Evolutionary conservation across 1,284 basidiomycete genomes (phyloP).

Genomic region (Phaffia rhodozyma): DNA sequence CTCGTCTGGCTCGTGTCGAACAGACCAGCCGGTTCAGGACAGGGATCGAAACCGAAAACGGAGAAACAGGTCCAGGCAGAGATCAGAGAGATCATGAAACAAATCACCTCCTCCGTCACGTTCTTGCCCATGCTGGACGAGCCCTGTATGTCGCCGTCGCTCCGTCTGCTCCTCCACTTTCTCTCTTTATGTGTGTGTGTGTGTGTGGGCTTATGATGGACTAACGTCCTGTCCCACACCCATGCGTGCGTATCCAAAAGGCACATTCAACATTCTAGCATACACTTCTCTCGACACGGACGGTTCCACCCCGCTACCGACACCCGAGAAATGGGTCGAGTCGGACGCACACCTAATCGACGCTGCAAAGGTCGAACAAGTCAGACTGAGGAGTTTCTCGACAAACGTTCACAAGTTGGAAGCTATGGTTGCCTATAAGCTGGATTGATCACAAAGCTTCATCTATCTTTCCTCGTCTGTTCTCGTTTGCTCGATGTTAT

Average conservation of each 20-base stretch:
- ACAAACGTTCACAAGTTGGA: constrained; percentile 84
- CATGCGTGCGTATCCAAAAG: constrained; percentile 25
- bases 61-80: constrained; percentile 93
- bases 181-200: not conserved
- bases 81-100: constrained; percentile 95
- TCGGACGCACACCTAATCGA: constrained; percentile 91
- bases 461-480: too few species aligned
- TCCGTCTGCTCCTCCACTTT: not conserved
- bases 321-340: constrained; percentile 80
- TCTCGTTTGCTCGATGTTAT: too few species aligned
- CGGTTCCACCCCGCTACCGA: constrained; percentile 57
- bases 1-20: constrained; percentile 14
- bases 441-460: constrained; percentile 4
- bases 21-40: constrained; percentile 15
- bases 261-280: constrained; percentile 77
- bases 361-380: constrained; percentile 90
- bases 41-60: constrained; percentile 37
- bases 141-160: constrained; percentile 53
- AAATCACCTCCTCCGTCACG: constrained; percentile 92
- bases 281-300: constrained; percentile 60
- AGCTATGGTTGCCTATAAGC: constrained; percentile 24
- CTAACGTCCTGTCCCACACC: not conserved
- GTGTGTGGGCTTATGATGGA: not conserved
- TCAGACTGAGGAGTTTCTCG: constrained; percentile 78
- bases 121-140: constrained; percentile 92